Evolutionary conservation across 305 asterid genomes (phyloP), one percentile per base, ranked within the genome.

Genomic region (Andrographis paniculata): DNA sequence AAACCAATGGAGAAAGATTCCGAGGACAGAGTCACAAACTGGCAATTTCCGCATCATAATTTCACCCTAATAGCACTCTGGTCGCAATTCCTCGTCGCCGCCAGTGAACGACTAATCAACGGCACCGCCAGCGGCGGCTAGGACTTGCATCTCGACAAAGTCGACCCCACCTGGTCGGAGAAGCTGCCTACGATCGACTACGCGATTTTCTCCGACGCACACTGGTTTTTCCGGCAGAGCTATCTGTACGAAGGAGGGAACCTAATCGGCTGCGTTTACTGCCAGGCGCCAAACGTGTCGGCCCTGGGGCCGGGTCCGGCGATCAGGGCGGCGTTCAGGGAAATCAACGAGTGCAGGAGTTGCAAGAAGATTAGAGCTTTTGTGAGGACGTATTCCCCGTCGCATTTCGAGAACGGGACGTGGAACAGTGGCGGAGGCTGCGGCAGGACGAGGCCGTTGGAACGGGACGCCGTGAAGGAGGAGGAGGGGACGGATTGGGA

Each of bases 351-450:
- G 1, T 75, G 83, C 68, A 42, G 20, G 23, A 60, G 44, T 3
- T 77, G 87, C 52, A 39, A 61, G 52, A 70, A 66, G 33, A 55
- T 61, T 0, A 20, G 54, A 4, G 56, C 58, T 0, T 27, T 71
- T 14, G 2, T 78, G 56, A 56, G 86, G 58, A 76, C 89, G 7
- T 77, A 53, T 42, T 76, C 84, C 0, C 84, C 80, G 1, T 45
- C 75, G 0, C 87, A 79, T 43, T 78, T 80, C 15, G 84, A 81
- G 61, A 40, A 71, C 9, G 84, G 84, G 41, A 47, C 63, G 24
- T 84, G 88, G 88, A 56, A 80, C 42, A 44, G 28, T 0, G 93
- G 95, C 14, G 95, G 95, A 0, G 49, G 43, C 6, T 80, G 95
- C 56, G 68, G 75, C 14, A 49, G 76, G 53, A 78, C 77, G 0